These are phyloP conservation scores for Kitagawia praeruptora DNA, from an alignment of 129 eudicot species.

Conservation along the genomic window DNA sequence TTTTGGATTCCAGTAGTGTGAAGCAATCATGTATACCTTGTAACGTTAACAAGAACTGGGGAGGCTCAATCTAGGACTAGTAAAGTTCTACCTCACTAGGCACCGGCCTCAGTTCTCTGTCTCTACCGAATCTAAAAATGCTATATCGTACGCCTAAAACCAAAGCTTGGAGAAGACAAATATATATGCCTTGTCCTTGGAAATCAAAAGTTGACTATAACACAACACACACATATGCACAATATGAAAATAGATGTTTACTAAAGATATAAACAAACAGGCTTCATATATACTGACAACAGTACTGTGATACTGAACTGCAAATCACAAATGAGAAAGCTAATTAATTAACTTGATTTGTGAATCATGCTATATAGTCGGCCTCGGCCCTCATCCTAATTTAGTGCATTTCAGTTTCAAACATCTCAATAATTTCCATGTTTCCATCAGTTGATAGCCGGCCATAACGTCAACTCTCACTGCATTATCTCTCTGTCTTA, in stretches of 20 bases:
- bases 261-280: neutral
- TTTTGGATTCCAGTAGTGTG: neutral
- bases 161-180: neutral
- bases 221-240: neutral
- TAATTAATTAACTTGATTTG: neutral
- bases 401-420: constrained; percentile 6
- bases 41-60: neutral
- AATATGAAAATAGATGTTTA: neutral
- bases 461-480: constrained; percentile 5
- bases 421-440: neutral
- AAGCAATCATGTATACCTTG: no score
- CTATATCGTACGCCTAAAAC: neutral
- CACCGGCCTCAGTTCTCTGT: neutral
- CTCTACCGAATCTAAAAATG: neutral
- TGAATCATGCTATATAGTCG: neutral
- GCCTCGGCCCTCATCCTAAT: neutral
- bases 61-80: neutral
- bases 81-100: neutral
- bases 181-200: neutral
- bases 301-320: neutral
- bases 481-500: neutral
- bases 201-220: neutral
- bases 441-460: constrained; percentile 10
- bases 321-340: neutral
- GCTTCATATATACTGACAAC: neutral